A percentile compares a stretch with the other conserved stretches of the same genome.
phyloP scores from a whole-genome alignment of 2,329 filamentous ascomycete genomes.

The Scedosporium dehoogii region DNA sequence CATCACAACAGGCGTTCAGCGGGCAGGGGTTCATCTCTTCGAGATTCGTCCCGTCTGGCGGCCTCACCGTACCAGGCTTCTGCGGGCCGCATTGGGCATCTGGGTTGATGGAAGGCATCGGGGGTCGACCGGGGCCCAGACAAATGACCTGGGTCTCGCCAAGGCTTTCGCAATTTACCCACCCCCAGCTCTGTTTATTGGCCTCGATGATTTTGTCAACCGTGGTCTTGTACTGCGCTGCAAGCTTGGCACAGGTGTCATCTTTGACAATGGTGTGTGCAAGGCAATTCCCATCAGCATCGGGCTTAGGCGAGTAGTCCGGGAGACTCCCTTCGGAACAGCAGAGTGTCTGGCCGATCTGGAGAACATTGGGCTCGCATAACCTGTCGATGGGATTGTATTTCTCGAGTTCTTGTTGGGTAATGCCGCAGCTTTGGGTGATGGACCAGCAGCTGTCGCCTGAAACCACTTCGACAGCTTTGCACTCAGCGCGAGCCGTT shows the following conservation, averaged over 20 bases:
- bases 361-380: slow-evolving; percentile 9
- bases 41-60: slow-evolving; percentile 9
- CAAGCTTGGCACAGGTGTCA: slow-evolving; percentile 26
- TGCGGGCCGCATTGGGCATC: slow-evolving; percentile 26
- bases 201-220: slow-evolving; percentile 23
- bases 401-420: slow-evolving; percentile 23
- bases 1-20: slow-evolving; percentile 20
- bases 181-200: slow-evolving; percentile 29
- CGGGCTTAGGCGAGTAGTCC: slow-evolving; percentile 12
- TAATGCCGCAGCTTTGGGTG: slow-evolving; percentile 27
- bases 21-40: slow-evolving; percentile 19
- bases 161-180: slow-evolving; percentile 21
- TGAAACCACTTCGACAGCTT: slow-evolving; percentile 19
- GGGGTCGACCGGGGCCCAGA: slow-evolving; percentile 21
- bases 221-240: slow-evolving; percentile 22
- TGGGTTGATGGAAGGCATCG: slow-evolving; percentile 21
- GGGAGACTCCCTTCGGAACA: slow-evolving; percentile 20
- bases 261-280: slow-evolving; percentile 20
- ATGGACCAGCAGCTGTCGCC: slow-evolving; percentile 28
- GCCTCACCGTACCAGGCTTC: slow-evolving; percentile 14
- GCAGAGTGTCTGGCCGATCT: slow-evolving; percentile 23
- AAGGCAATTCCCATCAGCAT: slow-evolving; percentile 24
- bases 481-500: slow-evolving; percentile 12
- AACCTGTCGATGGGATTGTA: slow-evolving; percentile 20
- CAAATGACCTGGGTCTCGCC: slow-evolving; percentile 19